Percentiles rank a stretch among this genome's conserved stretches.
These are phyloP conservation scores for Abelmoschus esculentus DNA, from an alignment of 345 rosid species.

Conservation along the genomic window DNA sequence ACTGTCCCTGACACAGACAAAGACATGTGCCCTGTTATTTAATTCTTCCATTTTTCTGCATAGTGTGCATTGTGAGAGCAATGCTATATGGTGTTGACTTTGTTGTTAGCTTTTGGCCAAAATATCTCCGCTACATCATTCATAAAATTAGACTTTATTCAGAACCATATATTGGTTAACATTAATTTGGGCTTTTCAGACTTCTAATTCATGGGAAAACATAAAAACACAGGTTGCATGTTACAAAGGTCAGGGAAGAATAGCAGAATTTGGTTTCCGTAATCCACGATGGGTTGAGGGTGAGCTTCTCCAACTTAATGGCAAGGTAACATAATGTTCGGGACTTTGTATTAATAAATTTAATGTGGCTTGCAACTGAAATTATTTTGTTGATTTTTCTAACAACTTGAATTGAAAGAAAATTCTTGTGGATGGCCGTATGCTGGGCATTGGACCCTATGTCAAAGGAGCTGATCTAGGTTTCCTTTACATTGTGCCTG, in stretches of 20 bases:
- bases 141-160: background rate
- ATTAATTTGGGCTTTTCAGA: background rate
- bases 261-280: conserved; percentile 69
- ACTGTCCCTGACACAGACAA: too few species aligned
- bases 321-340: conserved; percentile 45
- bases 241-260: conserved; percentile 88
- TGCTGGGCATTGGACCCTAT: conserved; percentile 75
- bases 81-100: background rate
- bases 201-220: background rate
- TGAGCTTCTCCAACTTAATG: conserved; percentile 75
- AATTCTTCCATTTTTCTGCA: background rate
- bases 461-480: conserved; percentile 87
- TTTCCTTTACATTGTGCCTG: conserved; percentile 71
- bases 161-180: background rate
- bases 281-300: conserved; percentile 92
- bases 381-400: background rate
- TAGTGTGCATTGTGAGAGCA: background rate
- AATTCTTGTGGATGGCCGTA: background rate
- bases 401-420: background rate
- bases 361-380: background rate
- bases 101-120: background rate
- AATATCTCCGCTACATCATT: background rate
- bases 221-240: conserved; percentile 52
- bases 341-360: background rate
- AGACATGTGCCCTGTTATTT: background rate